Evolutionary conservation across 345 rosid species (phyloP), one percentile per base, ranked within the genome.

Genomic region (Moricandia moricandioides): DNA sequence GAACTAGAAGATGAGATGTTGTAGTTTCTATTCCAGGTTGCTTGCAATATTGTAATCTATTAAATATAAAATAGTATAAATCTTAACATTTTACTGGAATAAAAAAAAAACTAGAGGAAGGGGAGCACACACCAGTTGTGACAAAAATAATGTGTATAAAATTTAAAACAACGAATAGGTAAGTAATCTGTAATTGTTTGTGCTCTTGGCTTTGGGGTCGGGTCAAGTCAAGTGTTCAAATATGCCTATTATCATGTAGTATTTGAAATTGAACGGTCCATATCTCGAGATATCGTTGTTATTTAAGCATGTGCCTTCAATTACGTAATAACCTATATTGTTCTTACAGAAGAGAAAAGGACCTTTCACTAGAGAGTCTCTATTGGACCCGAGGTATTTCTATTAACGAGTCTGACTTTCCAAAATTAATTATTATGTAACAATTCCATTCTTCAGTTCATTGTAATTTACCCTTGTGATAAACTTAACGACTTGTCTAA

Each of bases 261-360:
- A 62, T 62, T 26, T 30, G 8, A 39, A 52, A 13, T 76, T 51
- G 59, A 63, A 76, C 57, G 66, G 75, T 69, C 65, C 59, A 69
- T 17, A 76, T 52, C 65, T 76, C 79, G 64, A 76, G 71, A 63
- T n/a, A 18, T 40, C 37, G 3, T 40, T 31, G 21, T 40, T 43
- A 21, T 14, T 70, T 55, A 43, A 43, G 33, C 66, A 70, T 64
- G 75, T 63, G 75, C 70, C 70, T 76, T 70, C 75, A 45, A 63
- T 70, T 59, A 70, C 66, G 13, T 76, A 43, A 55, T 57, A 24
- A 63, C 24, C 60, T 52, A 66, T 56, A 43, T 62, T 69, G 27
- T 17, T 52, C 47, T 54, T 51, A 18, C 64, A 62, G 8, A 70
- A 43, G 35, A 65, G 80, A 70, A 77, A 65, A 70, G 0, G 80